Base-by-base conservation (phyloP, 179 eudicot species). In the Nepenthes alata region DNA sequence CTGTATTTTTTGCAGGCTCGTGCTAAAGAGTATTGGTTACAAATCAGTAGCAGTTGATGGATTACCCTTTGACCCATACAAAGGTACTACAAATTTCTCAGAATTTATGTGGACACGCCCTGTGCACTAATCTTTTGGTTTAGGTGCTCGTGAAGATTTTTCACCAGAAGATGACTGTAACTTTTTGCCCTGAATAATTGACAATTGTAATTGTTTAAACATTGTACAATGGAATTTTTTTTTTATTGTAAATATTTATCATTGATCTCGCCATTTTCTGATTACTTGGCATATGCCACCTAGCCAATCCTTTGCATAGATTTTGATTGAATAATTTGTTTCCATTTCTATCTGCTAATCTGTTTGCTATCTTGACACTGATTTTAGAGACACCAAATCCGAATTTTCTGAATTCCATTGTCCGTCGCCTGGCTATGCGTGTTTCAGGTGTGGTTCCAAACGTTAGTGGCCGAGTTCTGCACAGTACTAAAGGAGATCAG, bases 11-110 rank as follows among this genome's bases (percentile, higher is more conserved):
- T 74, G 69, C 88, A 93, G 98, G 69, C 64, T 93, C 77, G 85
- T 81, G 69, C 75, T 93, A 48, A 93, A 93, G 82, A 93, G 99
- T 72, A 85, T 93, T 68, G 99, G 97, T 66, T 93, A 89, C 69
- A 93, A 87, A 70, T 93, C 99, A 57, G 74, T 87, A 58, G 85
- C 97, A 35, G 79, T 93, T 69, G 88, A 83, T 60, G 95, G 84
- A 4, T 78, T 93, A 61, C 94, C 97, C 34, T 93, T 93, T 69
- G 89, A 90, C 76, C 74, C 63, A 62, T 64, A 62, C 58, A 82
- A 69, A 83, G 97, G 99, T 89, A 79, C 6, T 25, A 25, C 25
- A 72, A 35, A 53, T 35, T 25, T 25, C 25, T 25, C 25, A 25
- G 25, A 25, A 25, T 25, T 25, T 25, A 25, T 25, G 25, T 25